Base-by-base conservation (phyloP, 1,284 basidiomycete genomes). In the Leccinum pseudoinsigne region DNA sequence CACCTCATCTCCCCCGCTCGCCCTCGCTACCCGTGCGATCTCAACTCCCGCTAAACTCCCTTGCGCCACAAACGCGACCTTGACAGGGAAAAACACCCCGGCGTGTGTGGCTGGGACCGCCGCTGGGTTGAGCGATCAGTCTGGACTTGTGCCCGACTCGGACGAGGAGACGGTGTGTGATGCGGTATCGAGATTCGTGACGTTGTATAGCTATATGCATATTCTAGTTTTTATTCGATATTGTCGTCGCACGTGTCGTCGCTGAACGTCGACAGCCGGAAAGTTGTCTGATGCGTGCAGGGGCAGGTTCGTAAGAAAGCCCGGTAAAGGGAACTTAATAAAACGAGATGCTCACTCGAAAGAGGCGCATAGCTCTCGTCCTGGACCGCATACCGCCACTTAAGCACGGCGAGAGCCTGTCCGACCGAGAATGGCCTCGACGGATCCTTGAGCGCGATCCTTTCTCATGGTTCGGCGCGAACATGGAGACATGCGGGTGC, bases 161-260 rank as follows among this genome's bases (percentile, higher is more conserved):
- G 26, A 28, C 26, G 26, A 28, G 26, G 26, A 28, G 26, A 28
- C 26, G 26, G 26, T 28, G 26, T 28, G 7, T 28, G 26, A 28
- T 28, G 26, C 26, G 26, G 26, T 28, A 28, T 28, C 26, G 26
- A 28, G 26, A 28, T 28, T 21, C 26, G 26, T 28, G 26, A 28
- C 26, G 7, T 28, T 8, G 26, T 28, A 28, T 28, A 28, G 26
- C 28, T 21, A 21, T 21, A 21, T 21, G 21, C 21, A 21, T 21
- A 21, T 28, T 97, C 94, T 56, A 98, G 89, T 76, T 98, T 95
- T 76, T 97, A 99, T 77, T 98, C 97, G 70, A 98, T 93, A 75
- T 92, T 97, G 62, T 98, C 94, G 68, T 97, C 95, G 69, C 90
- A 93, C 1, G 89, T 90, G 28, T 94, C 94, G 69, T 95, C 90